Percentiles rank a stretch among this genome's conserved stretches.
Evolutionary conservation across 306 rosid species (phyloP).

Genomic region (Vachellia pachyceras): DNA sequence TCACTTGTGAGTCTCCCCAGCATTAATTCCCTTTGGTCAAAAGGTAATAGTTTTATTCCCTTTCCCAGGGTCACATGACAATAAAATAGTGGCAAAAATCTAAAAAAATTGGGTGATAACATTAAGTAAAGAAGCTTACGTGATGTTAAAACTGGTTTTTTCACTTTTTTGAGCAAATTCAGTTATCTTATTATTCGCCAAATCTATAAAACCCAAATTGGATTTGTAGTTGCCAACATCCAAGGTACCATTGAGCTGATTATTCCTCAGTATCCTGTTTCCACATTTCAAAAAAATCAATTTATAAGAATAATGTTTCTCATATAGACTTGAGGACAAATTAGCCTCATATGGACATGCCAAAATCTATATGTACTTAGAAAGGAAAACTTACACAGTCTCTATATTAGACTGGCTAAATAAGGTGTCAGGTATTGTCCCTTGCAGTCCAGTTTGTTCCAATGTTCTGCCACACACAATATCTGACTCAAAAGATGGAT

Average conservation of each 20-base stretch:
- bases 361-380: neutral
- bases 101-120: neutral
- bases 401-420: conserved; percentile 46
- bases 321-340: neutral
- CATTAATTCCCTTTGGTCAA: neutral
- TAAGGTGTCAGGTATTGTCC: conserved; percentile 40
- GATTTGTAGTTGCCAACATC: conserved; percentile 37
- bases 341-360: neutral
- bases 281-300: conserved; percentile 32
- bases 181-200: conserved; percentile 34
- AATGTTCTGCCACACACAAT: conserved; percentile 38
- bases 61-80: neutral
- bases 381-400: conserved; percentile 45
- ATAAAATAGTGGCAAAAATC: neutral
- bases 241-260: conserved; percentile 43
- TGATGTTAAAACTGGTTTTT: conserved; percentile 9
- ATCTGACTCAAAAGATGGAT: neutral
- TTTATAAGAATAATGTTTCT: conserved; percentile 21
- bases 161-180: conserved; percentile 1
- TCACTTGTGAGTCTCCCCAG: too few relatives aligned
- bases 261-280: conserved; percentile 44
- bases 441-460: conserved; percentile 42
- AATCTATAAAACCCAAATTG: conserved; percentile 42
- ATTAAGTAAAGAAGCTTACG: conserved; percentile 37
- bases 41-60: neutral